Percentiles rank a stretch among this genome's conserved stretches.
These are phyloP conservation scores for Suillus ampliporus DNA, from an alignment of 768 basidiomycete genomes.

Conservation along the genomic window DNA sequence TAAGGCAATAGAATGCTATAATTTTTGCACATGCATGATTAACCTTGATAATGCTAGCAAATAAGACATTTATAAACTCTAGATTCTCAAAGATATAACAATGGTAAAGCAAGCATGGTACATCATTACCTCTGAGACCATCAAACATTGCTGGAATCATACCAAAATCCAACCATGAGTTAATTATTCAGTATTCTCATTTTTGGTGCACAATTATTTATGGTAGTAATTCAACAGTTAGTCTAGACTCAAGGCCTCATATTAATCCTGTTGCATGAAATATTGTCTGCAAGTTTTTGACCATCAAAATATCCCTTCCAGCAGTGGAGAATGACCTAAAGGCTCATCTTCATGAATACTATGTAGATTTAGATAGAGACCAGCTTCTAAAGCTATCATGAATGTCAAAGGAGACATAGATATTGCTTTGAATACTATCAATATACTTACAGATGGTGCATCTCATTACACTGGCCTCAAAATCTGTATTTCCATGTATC, in stretches of 20 bases:
- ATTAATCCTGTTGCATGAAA: constrained; percentile 10
- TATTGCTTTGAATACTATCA: neutral
- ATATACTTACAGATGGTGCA: neutral
- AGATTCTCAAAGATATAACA: constrained; percentile 39
- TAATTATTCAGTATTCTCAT: neutral
- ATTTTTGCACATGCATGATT: neutral
- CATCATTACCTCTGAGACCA: constrained; percentile 29
- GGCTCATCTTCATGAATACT: constrained; percentile 14
- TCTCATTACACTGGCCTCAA: constrained; percentile 1
- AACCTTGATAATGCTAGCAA: neutral
- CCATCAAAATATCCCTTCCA: constrained; percentile 17
- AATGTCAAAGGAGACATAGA: constrained; percentile 10
- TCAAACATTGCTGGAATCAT: constrained; percentile 43
- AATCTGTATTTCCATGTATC: constrained; percentile 10
- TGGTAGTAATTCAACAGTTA: neutral
- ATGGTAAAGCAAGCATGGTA: constrained; percentile 40
- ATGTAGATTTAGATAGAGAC: constrained; percentile 7
- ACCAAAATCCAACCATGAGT: constrained; percentile 26
- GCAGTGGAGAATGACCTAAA: constrained; percentile 16
- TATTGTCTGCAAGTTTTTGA: constrained; percentile 16
- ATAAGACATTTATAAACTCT: constrained; percentile 41
- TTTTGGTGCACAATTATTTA: neutral
- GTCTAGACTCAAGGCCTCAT: neutral
- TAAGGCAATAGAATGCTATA: neutral
- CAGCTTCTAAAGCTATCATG: constrained; percentile 14